Percentiles rank a stretch among this genome's conserved stretches.
These are phyloP conservation scores for Penicillium paradoxum DNA, from an alignment of 495 filamentous ascomycete species.

Conservation along the genomic window DNA sequence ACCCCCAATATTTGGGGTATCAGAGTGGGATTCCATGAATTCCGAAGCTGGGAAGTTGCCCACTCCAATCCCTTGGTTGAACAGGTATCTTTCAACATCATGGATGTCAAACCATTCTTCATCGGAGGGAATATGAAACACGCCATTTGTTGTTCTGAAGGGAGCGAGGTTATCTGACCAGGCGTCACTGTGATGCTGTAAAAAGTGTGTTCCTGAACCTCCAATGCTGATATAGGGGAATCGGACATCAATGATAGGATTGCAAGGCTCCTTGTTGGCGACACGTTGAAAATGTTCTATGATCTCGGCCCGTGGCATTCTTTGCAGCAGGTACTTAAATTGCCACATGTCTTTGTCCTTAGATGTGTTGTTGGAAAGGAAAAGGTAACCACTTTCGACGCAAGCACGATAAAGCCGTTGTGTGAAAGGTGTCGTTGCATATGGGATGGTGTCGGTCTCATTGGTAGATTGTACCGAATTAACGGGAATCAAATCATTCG, in stretches of 20 bases:
- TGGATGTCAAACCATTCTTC: slow-evolving; percentile 22
- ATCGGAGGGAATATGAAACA: slow-evolving; percentile 7
- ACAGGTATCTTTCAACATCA: slow-evolving; percentile 18
- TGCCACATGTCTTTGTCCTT: slow-evolving; percentile 13
- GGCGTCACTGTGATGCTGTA: neutral
- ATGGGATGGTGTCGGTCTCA: neutral
- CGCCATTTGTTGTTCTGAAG: slow-evolving; percentile 16
- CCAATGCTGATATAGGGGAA: slow-evolving; percentile 19
- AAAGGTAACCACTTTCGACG: slow-evolving; percentile 13
- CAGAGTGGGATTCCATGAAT: neutral
- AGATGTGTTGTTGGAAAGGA: neutral
- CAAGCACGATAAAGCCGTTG: slow-evolving; percentile 11
- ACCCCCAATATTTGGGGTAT: neutral
- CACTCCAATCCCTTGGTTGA: neutral
- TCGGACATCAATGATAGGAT: slow-evolving; percentile 13
- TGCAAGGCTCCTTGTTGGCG: slow-evolving; percentile 3
- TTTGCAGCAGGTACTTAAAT: slow-evolving; percentile 15
- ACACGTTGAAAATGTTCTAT: slow-evolving; percentile 12
- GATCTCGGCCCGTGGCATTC: slow-evolving; percentile 8
- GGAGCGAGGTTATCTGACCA: neutral
- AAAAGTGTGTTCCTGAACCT: slow-evolving; percentile 15
- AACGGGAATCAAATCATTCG: neutral
- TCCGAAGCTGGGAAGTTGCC: neutral
- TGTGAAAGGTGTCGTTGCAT: neutral
- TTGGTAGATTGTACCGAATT: neutral